Percentiles rank a stretch among this genome's conserved stretches.
phyloP scores from a whole-genome alignment of 2,329 filamentous ascomycete genomes.

The Verticillium albo-atrum region DNA sequence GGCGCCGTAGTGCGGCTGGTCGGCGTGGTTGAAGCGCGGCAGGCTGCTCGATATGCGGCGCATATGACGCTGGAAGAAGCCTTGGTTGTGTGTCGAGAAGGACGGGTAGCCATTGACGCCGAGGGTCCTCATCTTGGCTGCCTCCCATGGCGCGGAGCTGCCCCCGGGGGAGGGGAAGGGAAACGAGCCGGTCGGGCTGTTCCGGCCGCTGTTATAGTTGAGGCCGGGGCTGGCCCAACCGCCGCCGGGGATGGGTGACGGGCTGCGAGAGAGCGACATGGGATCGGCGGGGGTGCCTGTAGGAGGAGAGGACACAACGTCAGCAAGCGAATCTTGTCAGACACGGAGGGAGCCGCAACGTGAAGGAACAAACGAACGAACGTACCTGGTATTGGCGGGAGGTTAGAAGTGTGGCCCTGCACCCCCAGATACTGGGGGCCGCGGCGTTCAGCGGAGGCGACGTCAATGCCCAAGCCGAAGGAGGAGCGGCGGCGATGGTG shows the following conservation, averaged over 20 bases:
- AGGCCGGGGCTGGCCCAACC: slow-evolving; percentile 85
- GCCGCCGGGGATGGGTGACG: slow-evolving; percentile 77
- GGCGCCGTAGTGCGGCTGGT: slow-evolving; percentile 49
- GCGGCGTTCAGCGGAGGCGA: slow-evolving; percentile 23
- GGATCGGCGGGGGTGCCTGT: slow-evolving; percentile 50
- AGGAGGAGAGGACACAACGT: slow-evolving; percentile 13
- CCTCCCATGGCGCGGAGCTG: slow-evolving; percentile 71
- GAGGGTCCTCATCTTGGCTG: slow-evolving; percentile 71
- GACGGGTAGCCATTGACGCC: slow-evolving; percentile 71
- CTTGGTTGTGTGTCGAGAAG: slow-evolving; percentile 75
- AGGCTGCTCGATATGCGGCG: slow-evolving; percentile 75
- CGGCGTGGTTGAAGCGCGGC: slow-evolving; percentile 59
- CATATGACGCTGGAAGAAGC: slow-evolving; percentile 84
- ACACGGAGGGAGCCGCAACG: slow-evolving; percentile 1
- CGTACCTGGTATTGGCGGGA: slow-evolving; percentile 56
- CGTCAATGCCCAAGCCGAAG: slow-evolving; percentile 25
- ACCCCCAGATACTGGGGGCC: slow-evolving; percentile 31
- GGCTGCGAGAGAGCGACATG: slow-evolving; percentile 86
- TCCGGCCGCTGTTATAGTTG: slow-evolving; percentile 63
- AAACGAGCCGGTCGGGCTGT: slow-evolving; percentile 48
- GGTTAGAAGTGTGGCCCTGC: slow-evolving; percentile 29
- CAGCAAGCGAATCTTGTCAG: slow-evolving; percentile 11
- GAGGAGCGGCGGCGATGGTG: slow-evolving; percentile 27
- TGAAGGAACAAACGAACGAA: slow-evolving; percentile 11
- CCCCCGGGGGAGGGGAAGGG: slow-evolving; percentile 44